Evolutionary conservation across 768 basidiomycete genomes (phyloP), one percentile per base, ranked within the genome.

Genomic region (Aureoboletus auriporus): DNA sequence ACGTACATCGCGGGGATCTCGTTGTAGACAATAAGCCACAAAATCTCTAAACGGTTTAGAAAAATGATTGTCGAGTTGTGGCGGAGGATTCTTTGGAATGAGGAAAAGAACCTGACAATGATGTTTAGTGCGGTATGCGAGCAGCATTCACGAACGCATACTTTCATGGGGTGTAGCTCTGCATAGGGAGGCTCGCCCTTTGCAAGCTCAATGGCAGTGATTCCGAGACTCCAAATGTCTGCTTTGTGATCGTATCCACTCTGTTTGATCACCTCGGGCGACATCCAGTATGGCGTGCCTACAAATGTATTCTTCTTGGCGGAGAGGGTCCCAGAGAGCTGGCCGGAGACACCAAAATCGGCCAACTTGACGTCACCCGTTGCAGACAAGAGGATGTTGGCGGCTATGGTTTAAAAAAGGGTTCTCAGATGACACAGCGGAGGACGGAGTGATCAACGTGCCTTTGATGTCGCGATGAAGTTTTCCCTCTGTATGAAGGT

Each of bases 391-490:
- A 97, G 76, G 53, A 97, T 93, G 62, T 96, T 97, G 44, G 94
- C 94, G 56, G 93, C 94, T 95, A 57, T 2, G 20, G 20, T 23
- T 4, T 4, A 23, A 23, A 31, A 39, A 42, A 23, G 34, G 23
- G 11, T 28, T 31, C 20, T 54, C 29, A 50, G 39, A 23, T 13
- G 11, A 8, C 27, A 20, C 28, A 26, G 30, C 14, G n/a, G 20
- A 35, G 23, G 34, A 40, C 4, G 30, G 17, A 14, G 5, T 11
- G 12, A 20, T 33, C 14, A 40, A 56, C 70, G 49, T 52, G 90
- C 94, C 94, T 78, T 99, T 99, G 64, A 99, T 98, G 69, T 99
- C 96, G n/a, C 96, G 83, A 65, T 99, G 96, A 44, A 99, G 79
- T 67, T 98, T 99, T 16, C 93, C 93, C 67, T 98, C 94, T 9